phyloP scores from a whole-genome alignment of 2,329 filamentous ascomycete genomes.

The Aspergillus proliferans region DNA sequence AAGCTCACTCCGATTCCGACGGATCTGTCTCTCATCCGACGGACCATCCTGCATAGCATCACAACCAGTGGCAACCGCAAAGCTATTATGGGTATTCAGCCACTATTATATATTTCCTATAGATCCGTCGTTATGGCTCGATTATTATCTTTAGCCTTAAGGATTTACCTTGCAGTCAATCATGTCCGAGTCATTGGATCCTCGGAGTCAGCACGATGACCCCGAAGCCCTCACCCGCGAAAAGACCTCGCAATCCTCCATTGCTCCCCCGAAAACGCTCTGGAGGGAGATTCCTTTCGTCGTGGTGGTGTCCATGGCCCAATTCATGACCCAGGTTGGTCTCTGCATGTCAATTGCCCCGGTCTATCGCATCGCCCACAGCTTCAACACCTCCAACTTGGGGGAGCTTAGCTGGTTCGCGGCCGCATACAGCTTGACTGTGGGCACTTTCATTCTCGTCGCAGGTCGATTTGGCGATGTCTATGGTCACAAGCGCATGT shows the following conservation, averaged over 20 bases:
- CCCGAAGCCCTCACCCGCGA: constrained; percentile 11
- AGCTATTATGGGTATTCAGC: too few species aligned
- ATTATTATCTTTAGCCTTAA: too few species aligned
- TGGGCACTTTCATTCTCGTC: constrained; percentile 32
- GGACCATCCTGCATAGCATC: too few species aligned
- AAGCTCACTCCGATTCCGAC: too few species aligned
- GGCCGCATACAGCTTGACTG: constrained; percentile 49
- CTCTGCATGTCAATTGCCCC: constrained; percentile 46
- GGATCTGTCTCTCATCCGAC: too few species aligned
- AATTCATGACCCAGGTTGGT: constrained; percentile 40
- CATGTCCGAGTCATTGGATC: too few species aligned
- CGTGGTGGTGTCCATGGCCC: constrained; percentile 24
- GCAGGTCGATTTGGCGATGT: constrained; percentile 30
- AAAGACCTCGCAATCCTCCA: constrained; percentile 10
- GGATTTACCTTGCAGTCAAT: too few species aligned
- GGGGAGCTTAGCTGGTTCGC: constrained; percentile 50
- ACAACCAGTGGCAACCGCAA: too few species aligned
- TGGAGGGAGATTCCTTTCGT: constrained; percentile 24
- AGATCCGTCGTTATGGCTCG: too few species aligned
- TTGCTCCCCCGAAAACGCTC: constrained; percentile 11
- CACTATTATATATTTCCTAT: too few species aligned
- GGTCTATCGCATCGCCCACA: constrained; percentile 42
- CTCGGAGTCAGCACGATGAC: neutral
- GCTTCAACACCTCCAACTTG: constrained; percentile 38
- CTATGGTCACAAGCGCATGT: constrained; percentile 31